A percentile compares a stretch with the other conserved stretches of the same genome.
Evolutionary conservation across 2,329 filamentous ascomycete genomes (phyloP).

Genomic region (Fusarium palustre): DNA sequence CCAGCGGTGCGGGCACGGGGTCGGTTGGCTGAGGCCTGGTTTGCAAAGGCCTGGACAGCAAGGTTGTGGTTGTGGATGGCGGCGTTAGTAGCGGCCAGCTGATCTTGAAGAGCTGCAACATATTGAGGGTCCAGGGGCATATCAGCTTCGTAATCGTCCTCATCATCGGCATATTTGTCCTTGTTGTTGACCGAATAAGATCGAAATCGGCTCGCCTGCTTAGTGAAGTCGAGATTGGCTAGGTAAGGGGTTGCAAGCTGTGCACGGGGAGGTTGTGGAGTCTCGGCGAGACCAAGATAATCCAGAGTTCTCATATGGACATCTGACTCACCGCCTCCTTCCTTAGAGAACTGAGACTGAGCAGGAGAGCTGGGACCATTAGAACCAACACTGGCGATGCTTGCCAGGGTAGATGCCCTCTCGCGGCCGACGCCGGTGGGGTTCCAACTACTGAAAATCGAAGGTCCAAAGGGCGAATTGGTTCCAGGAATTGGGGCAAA

Average conservation of each 20-base stretch:
- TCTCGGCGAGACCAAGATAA: conserved; percentile 94
- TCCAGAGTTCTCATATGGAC: conserved; percentile 91
- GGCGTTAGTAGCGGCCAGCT: conserved; percentile 72
- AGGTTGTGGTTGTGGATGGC: conserved; percentile 92
- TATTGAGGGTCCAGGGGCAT: conserved; percentile 67
- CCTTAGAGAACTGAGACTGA: conserved; percentile 86
- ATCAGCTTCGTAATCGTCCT: conserved; percentile 76
- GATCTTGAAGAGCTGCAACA: conserved; percentile 71
- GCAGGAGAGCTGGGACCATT: conserved; percentile 90
- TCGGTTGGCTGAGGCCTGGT: conserved; percentile 81
- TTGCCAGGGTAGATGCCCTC: conserved; percentile 84
- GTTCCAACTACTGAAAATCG: conserved; percentile 91
- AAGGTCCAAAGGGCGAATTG: conserved; percentile 83
- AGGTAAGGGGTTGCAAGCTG: conserved; percentile 81
- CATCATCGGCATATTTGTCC: conserved; percentile 93
- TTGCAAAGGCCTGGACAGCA: conserved; percentile 91
- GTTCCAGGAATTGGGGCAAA: conserved; percentile 68
- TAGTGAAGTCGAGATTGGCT: conserved; percentile 79
- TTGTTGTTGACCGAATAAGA: conserved; percentile 99
- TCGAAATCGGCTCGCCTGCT: conserved; percentile 86
- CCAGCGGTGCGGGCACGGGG: conserved; percentile 93
- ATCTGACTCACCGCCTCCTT: conserved; percentile 86
- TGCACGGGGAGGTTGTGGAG: conserved; percentile 82
- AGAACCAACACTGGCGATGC: conserved; percentile 86
- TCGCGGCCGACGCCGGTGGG: conserved; percentile 75